Evolutionary conservation across 2,329 filamentous ascomycete genomes (phyloP).

Genomic region (Arthrobotrys sinensis): DNA sequence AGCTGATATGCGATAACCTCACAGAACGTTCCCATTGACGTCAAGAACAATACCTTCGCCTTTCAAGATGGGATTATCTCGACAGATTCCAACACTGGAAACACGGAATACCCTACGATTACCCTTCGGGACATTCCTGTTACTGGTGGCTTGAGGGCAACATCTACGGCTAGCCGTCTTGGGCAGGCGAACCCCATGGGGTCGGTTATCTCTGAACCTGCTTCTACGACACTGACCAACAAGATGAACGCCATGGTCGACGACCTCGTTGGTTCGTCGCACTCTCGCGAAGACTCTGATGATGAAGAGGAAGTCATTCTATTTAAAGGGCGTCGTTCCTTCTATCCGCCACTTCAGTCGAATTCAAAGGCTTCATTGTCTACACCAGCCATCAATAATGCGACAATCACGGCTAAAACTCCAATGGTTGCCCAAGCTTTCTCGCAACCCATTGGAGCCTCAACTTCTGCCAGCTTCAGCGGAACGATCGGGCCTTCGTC

Average conservation of each 20-base stretch:
- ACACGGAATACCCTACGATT: slow-evolving; percentile 51
- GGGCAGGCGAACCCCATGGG: slow-evolving; percentile 56
- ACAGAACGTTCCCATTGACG: slow-evolving; percentile 53
- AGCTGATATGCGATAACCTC: not conserved
- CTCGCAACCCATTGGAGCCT: slow-evolving; percentile 1
- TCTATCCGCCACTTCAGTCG: slow-evolving; percentile 28
- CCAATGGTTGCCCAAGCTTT: slow-evolving; percentile 55
- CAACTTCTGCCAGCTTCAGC: not conserved
- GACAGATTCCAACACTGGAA: slow-evolving; percentile 54
- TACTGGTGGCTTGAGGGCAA: slow-evolving; percentile 43
- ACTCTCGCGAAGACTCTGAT: slow-evolving; percentile 56
- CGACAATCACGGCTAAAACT: slow-evolving; percentile 46
- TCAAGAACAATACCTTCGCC: slow-evolving; percentile 54
- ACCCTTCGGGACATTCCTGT: slow-evolving; percentile 57
- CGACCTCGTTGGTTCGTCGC: slow-evolving; percentile 63
- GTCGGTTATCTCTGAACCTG: slow-evolving; percentile 62
- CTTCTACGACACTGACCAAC: slow-evolving; percentile 63
- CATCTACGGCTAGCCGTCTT: slow-evolving; percentile 53
- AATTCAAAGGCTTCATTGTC: slow-evolving; percentile 34
- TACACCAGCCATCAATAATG: slow-evolving; percentile 44
- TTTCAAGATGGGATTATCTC: slow-evolving; percentile 59
- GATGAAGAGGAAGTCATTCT: slow-evolving; percentile 63
- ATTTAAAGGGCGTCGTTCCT: slow-evolving; percentile 45
- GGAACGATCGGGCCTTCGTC: slow-evolving; percentile 13
- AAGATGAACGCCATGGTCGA: slow-evolving; percentile 65